These are phyloP conservation scores for Calendula officinalis DNA, from an alignment of 129 eudicot species.

Conservation along the genomic window DNA sequence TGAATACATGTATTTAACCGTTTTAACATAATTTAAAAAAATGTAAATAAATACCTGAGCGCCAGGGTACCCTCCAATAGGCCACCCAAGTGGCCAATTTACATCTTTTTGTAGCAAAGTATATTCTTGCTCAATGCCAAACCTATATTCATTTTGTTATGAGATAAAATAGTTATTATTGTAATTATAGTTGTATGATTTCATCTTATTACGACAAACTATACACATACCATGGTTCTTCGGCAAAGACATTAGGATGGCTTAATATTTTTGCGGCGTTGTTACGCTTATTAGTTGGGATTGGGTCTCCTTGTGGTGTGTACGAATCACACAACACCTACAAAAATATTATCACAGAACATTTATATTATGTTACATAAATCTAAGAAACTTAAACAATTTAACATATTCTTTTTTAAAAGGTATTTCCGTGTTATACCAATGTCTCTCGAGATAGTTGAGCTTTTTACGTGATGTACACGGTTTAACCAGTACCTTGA, in stretches of 20 bases:
- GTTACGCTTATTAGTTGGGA: constrained; percentile 60
- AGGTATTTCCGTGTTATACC: too few relatives aligned
- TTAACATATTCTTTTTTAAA: too few relatives aligned
- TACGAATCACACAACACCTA: constrained; percentile 81
- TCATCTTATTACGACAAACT: neutral
- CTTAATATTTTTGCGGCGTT: constrained; percentile 60
- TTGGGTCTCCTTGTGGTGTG: constrained; percentile 69
- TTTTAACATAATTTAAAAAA: neutral
- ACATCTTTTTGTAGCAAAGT: constrained; percentile 67
- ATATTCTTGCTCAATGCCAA: constrained; percentile 80
- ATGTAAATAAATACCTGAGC: constrained; percentile 42
- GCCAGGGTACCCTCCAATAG: constrained; percentile 74
- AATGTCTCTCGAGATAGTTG: too few relatives aligned
- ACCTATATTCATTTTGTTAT: constrained; percentile 39
- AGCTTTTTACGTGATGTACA: too few relatives aligned
- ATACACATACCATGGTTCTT: constrained; percentile 56
- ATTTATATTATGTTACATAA: neutral
- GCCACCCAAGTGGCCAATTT: constrained; percentile 90
- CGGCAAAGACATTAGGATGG: constrained; percentile 55
- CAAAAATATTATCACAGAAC: neutral
- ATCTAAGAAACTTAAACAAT: neutral
- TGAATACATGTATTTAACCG: neutral
- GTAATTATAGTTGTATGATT: neutral
- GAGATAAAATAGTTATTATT: neutral
- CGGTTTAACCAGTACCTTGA: too few relatives aligned